A percentile compares a stretch with the other conserved stretches of the same genome.
phyloP scores from a whole-genome alignment of 2,329 filamentous ascomycete genomes.

The Cercospora sesami region DNA sequence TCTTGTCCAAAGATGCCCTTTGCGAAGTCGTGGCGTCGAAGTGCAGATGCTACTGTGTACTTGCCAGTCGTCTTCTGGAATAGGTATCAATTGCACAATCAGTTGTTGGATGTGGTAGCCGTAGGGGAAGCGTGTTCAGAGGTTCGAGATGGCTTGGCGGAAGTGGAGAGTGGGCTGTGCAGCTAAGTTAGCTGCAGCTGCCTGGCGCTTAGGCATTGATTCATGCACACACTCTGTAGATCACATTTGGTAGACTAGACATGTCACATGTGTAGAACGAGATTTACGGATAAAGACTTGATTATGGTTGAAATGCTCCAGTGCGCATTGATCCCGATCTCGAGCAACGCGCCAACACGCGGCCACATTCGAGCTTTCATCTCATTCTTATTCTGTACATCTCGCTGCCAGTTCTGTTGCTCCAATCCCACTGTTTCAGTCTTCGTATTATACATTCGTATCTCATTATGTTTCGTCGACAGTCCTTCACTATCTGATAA shows the following conservation, averaged over 20 bases:
- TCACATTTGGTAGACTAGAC: not conserved
- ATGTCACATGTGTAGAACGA: not conserved
- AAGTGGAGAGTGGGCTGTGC: not conserved
- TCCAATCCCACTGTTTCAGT: not conserved
- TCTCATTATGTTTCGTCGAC: not conserved
- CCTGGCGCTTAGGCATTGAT: not conserved
- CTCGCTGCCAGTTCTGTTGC: not conserved
- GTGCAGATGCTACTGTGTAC: not conserved
- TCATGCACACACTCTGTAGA: not conserved
- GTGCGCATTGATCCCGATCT: not conserved
- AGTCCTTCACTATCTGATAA: conserved; percentile 4
- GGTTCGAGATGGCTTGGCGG: conserved; percentile 1
- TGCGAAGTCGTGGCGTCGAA: not conserved
- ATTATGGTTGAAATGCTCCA: not conserved
- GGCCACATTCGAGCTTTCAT: not conserved
- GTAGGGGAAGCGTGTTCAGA: not conserved
- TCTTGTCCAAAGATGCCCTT: not conserved
- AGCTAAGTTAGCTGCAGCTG: conserved; percentile 1
- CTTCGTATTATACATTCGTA: conserved; percentile 1
- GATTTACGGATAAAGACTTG: not conserved
- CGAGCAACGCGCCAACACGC: not conserved
- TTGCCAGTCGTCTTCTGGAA: not conserved
- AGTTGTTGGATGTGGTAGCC: not conserved
- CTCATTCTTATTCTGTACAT: not conserved
- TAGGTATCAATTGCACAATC: not conserved